phyloP scores from a whole-genome alignment of 495 filamentous ascomycete species.

The Penicillium verhagenii region DNA sequence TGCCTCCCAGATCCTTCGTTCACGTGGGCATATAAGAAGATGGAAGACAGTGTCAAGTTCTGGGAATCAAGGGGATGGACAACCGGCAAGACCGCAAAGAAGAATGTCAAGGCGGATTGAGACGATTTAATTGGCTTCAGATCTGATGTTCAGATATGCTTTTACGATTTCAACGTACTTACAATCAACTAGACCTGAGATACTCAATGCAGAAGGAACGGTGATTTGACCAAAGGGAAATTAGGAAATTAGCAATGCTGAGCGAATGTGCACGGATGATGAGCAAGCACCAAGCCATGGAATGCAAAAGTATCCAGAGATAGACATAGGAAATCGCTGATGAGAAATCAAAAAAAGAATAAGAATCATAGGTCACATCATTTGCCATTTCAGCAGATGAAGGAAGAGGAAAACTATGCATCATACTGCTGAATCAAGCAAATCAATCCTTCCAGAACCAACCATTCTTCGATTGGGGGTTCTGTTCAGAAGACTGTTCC shows the following conservation, averaged over 20 bases:
- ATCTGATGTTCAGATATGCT: not conserved
- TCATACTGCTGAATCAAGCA: not conserved
- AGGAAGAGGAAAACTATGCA: constrained; percentile 3
- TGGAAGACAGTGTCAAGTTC: constrained; percentile 39
- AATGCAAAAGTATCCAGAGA: not conserved
- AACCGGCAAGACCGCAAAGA: constrained; percentile 37
- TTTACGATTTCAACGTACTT: not conserved
- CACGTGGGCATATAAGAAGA: constrained; percentile 43
- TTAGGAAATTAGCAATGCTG: constrained; percentile 9
- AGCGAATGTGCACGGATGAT: not conserved
- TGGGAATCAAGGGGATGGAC: constrained; percentile 43
- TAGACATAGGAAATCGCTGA: constrained; percentile 11
- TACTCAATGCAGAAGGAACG: not conserved
- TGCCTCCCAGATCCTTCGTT: constrained; percentile 32
- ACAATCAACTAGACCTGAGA: not conserved
- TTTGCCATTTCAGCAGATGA: not conserved
- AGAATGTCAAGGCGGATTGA: constrained; percentile 43
- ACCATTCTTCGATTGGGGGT: constrained; percentile 27
- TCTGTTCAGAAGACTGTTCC: constrained; percentile 3
- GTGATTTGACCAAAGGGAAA: not conserved
- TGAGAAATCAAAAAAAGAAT: constrained; percentile 3
- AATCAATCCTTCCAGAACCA: constrained; percentile 44
- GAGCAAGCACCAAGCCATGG: not conserved
- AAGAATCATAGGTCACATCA: constrained; percentile 10
- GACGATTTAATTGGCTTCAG: not conserved